Percentiles rank a stretch among this genome's conserved stretches.
Conservation (phyloP, 148 eudicot genomes). For the Vaccinium vitisidaea region DNA sequence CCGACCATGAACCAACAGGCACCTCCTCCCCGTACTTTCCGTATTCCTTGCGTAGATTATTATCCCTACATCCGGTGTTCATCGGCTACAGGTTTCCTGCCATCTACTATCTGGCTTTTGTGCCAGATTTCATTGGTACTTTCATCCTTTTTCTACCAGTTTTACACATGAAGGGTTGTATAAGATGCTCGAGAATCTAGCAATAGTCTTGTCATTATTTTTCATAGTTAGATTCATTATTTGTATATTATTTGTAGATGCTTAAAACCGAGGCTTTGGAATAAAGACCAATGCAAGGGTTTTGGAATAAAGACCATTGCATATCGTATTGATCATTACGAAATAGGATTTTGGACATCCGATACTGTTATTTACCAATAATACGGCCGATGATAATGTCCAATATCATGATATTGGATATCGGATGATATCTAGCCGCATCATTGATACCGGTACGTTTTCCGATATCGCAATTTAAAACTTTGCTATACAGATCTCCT, state of each 20-base stretch:
- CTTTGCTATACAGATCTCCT: no score
- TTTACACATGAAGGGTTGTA: neutral
- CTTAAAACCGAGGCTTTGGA: neutral
- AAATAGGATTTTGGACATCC: no score
- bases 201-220: neutral
- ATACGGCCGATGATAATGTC: no score
- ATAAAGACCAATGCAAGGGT: no score
- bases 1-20: neutral
- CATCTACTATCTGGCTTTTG: neutral
- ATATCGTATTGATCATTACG: no score
- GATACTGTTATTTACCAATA: no score
- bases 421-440: no score
- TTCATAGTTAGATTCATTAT: neutral
- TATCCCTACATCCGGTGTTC: neutral
- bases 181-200: neutral
- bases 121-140: neutral
- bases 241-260: neutral
- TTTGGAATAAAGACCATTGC: no score
- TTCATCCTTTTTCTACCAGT: neutral
- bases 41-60: neutral
- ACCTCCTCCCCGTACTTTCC: neutral
- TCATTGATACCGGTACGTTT: no score
- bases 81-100: neutral
- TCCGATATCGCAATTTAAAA: no score
- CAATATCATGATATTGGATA: no score